Evolutionary conservation across 371 early-diverging fungal species (phyloP), one percentile per base, ranked within the genome.

Genomic region (Apophysomyces trapeziformis): DNA sequence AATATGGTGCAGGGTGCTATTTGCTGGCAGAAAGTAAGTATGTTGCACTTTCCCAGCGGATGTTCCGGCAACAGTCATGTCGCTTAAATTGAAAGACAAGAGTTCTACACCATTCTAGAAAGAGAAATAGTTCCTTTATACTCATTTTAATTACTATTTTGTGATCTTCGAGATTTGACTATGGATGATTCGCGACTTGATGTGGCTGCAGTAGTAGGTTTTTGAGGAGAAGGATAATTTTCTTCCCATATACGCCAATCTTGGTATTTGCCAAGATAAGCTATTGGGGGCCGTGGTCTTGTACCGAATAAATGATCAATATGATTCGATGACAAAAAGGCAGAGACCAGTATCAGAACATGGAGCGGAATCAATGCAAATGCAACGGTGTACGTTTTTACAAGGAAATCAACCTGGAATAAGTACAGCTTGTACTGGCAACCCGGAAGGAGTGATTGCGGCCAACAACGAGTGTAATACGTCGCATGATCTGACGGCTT

Each of bases 401-500:
- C 38, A 12, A 77, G 60, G 36, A 77, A 74, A 21, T 46, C 12
- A 12, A 60, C 57, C 62, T 74, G 68, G 58, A 75, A 75, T 16
- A 64, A 9, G 12, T 64, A 63, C 36, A 72, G 45, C 60, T 74
- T 77, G 57, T 72, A 39, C n/a, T 67, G 64, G 44, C 78, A 77
- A n/a, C 78, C 78, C 35, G 74, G 78, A 26, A 77, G 39, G 6
- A 77, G 60, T 1, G 75, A 74, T 46, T 69, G 66, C 26, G 72
- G 65, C 47, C 69, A 70, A 36, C 77, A 71, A 2, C 59, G 44
- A 9, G 54, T 63, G 47, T 38, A 63, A 41, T 77, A 77, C 12
- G 68, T 63, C 12, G 78, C 78, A 63, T 77, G 72, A 57, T 77
- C 78, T 12, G 68, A 56, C 0, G 78, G 73, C 38, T 77, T 73